phyloP scores from a whole-genome alignment of 192 early-diverging fungal genomes.

The Dissophora ornata region DNA sequence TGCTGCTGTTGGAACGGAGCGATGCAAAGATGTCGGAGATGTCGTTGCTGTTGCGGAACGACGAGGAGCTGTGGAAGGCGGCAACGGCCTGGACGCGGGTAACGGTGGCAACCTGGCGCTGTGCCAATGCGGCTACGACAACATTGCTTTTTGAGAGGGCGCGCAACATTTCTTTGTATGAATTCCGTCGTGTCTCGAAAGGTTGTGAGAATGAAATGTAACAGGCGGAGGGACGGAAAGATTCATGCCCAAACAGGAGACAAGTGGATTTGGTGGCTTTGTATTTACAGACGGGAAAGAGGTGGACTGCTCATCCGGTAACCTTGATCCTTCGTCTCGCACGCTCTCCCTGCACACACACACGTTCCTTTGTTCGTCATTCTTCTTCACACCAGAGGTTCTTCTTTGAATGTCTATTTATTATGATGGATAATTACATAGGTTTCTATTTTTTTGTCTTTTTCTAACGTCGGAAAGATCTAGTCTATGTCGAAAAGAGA shows the following conservation, averaged over 20 bases:
- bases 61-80: slow-evolving; percentile 29
- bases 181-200: no score
- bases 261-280: no score
- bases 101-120: slow-evolving; percentile 8
- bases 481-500: slow-evolving; percentile 9
- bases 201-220: background rate
- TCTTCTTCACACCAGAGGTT: no score
- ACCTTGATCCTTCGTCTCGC: no score
- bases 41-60: slow-evolving; percentile 1
- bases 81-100: slow-evolving; percentile 14
- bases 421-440: slow-evolving; percentile 15
- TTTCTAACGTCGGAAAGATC: background rate
- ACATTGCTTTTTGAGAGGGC: slow-evolving; percentile 21
- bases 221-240: background rate
- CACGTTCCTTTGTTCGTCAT: no score
- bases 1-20: slow-evolving; percentile 8
- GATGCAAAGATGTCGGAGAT: slow-evolving; percentile 9
- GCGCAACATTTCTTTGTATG: slow-evolving; percentile 22
- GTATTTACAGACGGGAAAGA: no score
- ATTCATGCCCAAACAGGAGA: no score
- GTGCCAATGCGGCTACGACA: slow-evolving; percentile 3
- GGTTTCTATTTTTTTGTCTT: background rate
- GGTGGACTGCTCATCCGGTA: background rate
- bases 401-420: background rate
- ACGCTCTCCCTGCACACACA: no score